A percentile compares a stretch with the other conserved stretches of the same genome.
These are phyloP conservation scores for Scutellaria baicalensis DNA, from an alignment of 257 asterid genomes.

Conservation along the genomic window DNA sequence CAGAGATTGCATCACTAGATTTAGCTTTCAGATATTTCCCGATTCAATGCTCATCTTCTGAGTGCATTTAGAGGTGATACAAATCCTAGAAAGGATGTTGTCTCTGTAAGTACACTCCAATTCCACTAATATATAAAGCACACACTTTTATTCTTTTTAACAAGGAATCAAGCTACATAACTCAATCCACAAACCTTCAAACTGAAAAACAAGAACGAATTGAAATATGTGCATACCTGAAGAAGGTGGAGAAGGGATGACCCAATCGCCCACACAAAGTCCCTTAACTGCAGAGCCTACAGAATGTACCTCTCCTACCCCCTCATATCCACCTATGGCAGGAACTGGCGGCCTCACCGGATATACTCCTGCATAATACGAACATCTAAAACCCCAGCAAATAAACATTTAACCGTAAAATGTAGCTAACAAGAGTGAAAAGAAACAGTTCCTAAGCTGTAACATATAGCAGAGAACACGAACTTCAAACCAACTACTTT, in stretches of 20 bases:
- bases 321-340: conserved; percentile 96
- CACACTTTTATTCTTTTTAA: too few relatives aligned
- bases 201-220: background rate
- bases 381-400: background rate
- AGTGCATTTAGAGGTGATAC: background rate
- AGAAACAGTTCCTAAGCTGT: background rate
- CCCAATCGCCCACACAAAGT: conserved; percentile 75
- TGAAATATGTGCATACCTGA: conserved; percentile 42
- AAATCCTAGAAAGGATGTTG: background rate
- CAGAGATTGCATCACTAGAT: background rate
- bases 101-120: background rate
- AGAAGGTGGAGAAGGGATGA: conserved; percentile 90
- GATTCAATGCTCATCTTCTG: background rate
- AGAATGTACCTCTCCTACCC: conserved; percentile 85
- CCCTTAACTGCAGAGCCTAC: conserved; percentile 73
- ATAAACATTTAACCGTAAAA: background rate
- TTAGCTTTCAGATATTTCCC: background rate
- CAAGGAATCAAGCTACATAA: background rate
- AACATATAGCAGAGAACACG: background rate
- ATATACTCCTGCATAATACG: conserved; percentile 54
- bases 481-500: background rate
- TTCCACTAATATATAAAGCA: background rate
- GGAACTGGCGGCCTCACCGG: conserved; percentile 94
- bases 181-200: background rate
- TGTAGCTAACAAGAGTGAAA: background rate